phyloP scores from a whole-genome alignment of 179 eudicot genomes.

The Camellia oleifera region DNA sequence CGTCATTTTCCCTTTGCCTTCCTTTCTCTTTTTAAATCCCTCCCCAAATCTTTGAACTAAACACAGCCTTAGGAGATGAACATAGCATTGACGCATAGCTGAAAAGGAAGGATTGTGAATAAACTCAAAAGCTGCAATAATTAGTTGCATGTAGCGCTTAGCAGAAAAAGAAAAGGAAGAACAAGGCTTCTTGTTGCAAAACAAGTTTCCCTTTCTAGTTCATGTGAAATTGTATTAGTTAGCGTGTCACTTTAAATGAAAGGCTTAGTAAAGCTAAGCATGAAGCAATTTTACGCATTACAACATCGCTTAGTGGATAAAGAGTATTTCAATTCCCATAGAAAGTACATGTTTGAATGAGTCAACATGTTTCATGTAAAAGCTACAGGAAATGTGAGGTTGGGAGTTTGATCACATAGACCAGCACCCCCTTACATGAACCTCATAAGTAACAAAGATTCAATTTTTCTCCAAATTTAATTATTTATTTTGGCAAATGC shows the following conservation, averaged over 20 bases:
- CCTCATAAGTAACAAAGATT: background rate
- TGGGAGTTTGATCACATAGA: background rate
- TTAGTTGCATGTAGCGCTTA: too few species aligned
- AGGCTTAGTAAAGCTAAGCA: background rate
- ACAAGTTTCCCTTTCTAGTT: background rate
- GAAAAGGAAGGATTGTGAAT: too few species aligned
- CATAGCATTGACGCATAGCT: too few species aligned
- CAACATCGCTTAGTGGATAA: background rate
- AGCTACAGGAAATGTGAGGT: background rate
- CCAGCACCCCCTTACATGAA: background rate
- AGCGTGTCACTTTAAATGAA: background rate
- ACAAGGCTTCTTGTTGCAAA: background rate
- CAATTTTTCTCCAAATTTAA: background rate
- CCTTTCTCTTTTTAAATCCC: too few species aligned
- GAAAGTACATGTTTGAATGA: background rate
- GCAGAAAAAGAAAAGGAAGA: background rate
- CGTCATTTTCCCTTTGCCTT: too few species aligned
- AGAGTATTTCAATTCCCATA: conserved; percentile 7
- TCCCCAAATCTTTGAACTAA: too few species aligned
- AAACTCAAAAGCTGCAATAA: too few species aligned
- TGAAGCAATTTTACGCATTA: background rate
- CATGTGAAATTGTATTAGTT: background rate
- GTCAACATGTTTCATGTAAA: background rate
- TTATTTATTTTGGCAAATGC: background rate
- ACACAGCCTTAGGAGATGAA: too few species aligned